Evolutionary conservation across 2,329 filamentous ascomycete species (phyloP).

Genomic region (Diaporthe nobilis): DNA sequence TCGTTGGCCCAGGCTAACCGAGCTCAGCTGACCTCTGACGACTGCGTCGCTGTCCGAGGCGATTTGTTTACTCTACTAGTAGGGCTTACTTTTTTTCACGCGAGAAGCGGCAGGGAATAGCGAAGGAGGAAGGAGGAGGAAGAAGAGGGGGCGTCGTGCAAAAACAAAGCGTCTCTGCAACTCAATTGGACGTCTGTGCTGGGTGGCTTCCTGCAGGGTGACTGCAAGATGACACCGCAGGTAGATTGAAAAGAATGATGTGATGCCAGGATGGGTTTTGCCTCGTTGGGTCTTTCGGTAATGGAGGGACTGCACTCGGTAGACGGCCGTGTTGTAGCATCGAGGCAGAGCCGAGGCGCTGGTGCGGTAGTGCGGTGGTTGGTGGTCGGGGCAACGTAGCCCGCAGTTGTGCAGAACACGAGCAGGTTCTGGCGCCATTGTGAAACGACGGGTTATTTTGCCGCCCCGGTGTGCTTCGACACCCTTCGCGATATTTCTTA

Average conservation of each 20-base stretch:
- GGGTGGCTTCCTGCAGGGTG: conserved; percentile 30
- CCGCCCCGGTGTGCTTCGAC: conserved; percentile 6
- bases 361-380: conserved; percentile 1
- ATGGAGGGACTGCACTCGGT: not conserved
- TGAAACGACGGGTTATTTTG: conserved; percentile 32
- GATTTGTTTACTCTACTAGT: conserved; percentile 19
- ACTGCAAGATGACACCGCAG: conserved; percentile 28
- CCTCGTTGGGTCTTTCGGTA: conserved; percentile 3
- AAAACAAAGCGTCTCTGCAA: conserved; percentile 20
- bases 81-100: conserved; percentile 20
- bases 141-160: conserved; percentile 27
- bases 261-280: conserved; percentile 16
- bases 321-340: conserved; percentile 7
- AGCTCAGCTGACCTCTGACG: conserved; percentile 33
- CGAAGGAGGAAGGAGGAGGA: not conserved
- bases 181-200: conserved; percentile 29
- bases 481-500: conserved; percentile 11
- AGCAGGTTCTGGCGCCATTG: conserved; percentile 4
- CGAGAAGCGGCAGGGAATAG: not conserved
- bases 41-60: conserved; percentile 12
- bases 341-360: conserved; percentile 5
- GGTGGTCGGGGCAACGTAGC: conserved; percentile 29
- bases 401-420: conserved; percentile 11
- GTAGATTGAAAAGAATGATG: conserved; percentile 29
- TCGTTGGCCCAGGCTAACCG: not conserved